Conservation (phyloP, 139 green algal species). For the Raphidocelis subcapitata region DNA sequence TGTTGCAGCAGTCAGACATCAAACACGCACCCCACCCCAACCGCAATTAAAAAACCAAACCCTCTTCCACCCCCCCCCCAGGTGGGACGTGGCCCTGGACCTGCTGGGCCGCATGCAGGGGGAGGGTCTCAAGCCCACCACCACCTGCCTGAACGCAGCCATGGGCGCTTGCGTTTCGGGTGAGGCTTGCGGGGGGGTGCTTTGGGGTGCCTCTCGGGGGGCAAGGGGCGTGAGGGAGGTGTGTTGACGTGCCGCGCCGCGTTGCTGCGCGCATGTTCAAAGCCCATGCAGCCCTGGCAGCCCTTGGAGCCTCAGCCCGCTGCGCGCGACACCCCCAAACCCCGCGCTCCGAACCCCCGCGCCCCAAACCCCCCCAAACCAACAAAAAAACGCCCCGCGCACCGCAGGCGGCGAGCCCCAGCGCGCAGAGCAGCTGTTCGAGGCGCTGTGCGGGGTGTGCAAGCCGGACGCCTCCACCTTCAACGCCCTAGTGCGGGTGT, state of each 20-base stretch:
- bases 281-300: slow-evolving; percentile 54
- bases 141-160: slow-evolving; percentile 27
- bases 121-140: slow-evolving; percentile 41
- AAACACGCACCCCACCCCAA: too few species aligned
- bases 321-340: neutral
- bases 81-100: slow-evolving; percentile 67
- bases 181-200: slow-evolving; percentile 36
- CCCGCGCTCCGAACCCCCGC: neutral
- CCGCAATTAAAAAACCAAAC: too few species aligned
- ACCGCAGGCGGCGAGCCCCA: slow-evolving; percentile 13
- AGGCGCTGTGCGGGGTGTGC: slow-evolving; percentile 26
- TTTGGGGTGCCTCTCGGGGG: slow-evolving; percentile 60
- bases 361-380: neutral
- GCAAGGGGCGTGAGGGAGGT: slow-evolving; percentile 57
- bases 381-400: neutral
- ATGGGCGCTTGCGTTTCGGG: slow-evolving; percentile 29
- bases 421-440: slow-evolving; percentile 24
- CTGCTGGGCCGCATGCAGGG: slow-evolving; percentile 73
- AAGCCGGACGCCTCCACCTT: slow-evolving; percentile 57
- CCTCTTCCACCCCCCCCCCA: slow-evolving; percentile 39
- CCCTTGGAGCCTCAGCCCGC: neutral
- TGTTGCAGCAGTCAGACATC: too few species aligned
- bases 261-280: slow-evolving; percentile 43
- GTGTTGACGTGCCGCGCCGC: slow-evolving; percentile 44
- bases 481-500: slow-evolving; percentile 56